These are phyloP conservation scores for Liriodendron chinense DNA, from an alignment of 164 flowering plant species.

Conservation along the genomic window DNA sequence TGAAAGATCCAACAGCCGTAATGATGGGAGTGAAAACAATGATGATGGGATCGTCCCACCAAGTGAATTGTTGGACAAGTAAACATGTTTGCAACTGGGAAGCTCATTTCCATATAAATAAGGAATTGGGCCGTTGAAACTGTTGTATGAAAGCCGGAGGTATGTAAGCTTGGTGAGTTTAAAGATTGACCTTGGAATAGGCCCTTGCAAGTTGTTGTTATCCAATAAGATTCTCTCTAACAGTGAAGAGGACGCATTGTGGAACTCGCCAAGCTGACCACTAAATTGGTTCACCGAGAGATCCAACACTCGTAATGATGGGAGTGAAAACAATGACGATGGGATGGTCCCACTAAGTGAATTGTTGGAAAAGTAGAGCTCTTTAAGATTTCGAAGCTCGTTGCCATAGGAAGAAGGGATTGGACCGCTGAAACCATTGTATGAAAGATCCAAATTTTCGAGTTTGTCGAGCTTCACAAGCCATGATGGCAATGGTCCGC, in stretches of 20 bases:
- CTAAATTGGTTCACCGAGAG: slow-evolving; percentile 32
- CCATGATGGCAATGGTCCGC: slow-evolving; percentile 33
- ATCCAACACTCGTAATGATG: slow-evolving; percentile 21
- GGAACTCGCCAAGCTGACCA: slow-evolving; percentile 22
- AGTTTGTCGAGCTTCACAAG: neutral
- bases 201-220: slow-evolving; percentile 29
- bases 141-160: slow-evolving; percentile 28
- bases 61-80: slow-evolving; percentile 24
- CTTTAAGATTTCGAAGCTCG: slow-evolving; percentile 17
- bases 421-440: slow-evolving; percentile 28
- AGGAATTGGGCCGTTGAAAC: slow-evolving; percentile 21
- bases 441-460: slow-evolving; percentile 13
- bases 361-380: slow-evolving; percentile 29
- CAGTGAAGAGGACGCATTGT: slow-evolving; percentile 9
- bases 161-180: slow-evolving; percentile 11
- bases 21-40: slow-evolving; percentile 20
- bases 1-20: slow-evolving; percentile 16
- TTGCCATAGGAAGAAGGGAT: slow-evolving; percentile 24
- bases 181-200: slow-evolving; percentile 25
- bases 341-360: slow-evolving; percentile 38
- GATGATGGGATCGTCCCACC: slow-evolving; percentile 22
- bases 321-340: slow-evolving; percentile 28
- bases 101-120: neutral
- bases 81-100: neutral
- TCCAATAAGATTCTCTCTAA: slow-evolving; percentile 9